phyloP scores from a whole-genome alignment of 768 basidiomycete species.

The Tylopilus vinaceipallidus region DNA sequence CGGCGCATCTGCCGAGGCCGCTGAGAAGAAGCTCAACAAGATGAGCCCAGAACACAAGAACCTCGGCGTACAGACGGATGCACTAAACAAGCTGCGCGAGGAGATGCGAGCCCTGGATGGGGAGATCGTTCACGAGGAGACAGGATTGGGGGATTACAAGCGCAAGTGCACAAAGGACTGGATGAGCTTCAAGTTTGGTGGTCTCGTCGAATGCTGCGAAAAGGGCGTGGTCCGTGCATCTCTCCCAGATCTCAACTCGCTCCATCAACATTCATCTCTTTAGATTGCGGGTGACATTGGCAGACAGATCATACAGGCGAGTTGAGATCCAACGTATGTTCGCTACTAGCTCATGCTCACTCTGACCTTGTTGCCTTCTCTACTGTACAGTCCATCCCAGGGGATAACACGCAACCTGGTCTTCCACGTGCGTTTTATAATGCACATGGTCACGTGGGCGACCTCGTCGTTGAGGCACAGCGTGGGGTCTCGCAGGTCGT shows the following conservation, averaged over 20 bases:
- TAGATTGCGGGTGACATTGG: slow-evolving; percentile 52
- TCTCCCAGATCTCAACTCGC: neutral
- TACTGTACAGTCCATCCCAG: slow-evolving; percentile 65
- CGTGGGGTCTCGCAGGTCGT: slow-evolving; percentile 51
- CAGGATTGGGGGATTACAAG: slow-evolving; percentile 80
- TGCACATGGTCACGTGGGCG: slow-evolving; percentile 60
- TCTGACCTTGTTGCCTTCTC: slow-evolving; percentile 3
- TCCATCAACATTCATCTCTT: neutral
- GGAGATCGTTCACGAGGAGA: slow-evolving; percentile 82
- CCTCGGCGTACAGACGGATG: slow-evolving; percentile 66
- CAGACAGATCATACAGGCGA: slow-evolving; percentile 43
- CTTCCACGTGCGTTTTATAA: slow-evolving; percentile 70
- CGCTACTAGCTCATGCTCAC: neutral
- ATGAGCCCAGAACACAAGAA: slow-evolving; percentile 92
- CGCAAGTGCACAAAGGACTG: slow-evolving; percentile 63
- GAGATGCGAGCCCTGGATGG: slow-evolving; percentile 79
- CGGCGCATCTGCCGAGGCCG: slow-evolving; percentile 69
- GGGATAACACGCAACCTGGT: slow-evolving; percentile 80
- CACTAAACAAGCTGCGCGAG: slow-evolving; percentile 64
- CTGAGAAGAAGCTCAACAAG: slow-evolving; percentile 85
- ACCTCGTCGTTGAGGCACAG: slow-evolving; percentile 61
- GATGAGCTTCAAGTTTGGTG: slow-evolving; percentile 87
- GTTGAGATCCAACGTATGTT: slow-evolving; percentile 3
- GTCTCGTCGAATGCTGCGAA: slow-evolving; percentile 78
- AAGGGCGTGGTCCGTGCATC: slow-evolving; percentile 56